phyloP scores from a whole-genome alignment of 768 basidiomycete species.

The Trametes punicea region DNA sequence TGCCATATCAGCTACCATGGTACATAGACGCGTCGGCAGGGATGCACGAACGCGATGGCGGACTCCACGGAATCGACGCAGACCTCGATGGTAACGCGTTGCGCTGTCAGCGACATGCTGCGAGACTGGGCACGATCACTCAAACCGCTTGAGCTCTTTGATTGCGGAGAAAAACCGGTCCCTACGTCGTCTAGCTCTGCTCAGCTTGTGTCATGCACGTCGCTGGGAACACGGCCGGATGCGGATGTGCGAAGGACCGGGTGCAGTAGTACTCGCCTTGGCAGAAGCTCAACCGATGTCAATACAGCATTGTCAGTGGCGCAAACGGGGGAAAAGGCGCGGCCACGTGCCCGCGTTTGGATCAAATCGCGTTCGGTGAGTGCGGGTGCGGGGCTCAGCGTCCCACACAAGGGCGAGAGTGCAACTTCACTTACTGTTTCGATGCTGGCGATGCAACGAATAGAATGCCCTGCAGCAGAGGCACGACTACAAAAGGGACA shows the following conservation, averaged over 20 bases:
- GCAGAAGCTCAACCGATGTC: no score
- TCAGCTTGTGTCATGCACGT: no score
- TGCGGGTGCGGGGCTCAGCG: no score
- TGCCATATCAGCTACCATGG: background rate
- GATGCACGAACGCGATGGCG: conserved; percentile 52
- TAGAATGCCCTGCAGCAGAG: no score
- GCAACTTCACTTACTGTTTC: no score
- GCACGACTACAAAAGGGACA: background rate
- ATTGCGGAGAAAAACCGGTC: no score
- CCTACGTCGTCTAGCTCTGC: no score
- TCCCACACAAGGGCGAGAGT: no score
- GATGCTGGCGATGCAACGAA: no score
- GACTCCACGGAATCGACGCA: conserved; percentile 79
- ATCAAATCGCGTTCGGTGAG: conserved; percentile 16
- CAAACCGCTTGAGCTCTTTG: background rate
- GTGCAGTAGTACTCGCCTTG: no score
- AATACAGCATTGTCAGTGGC: background rate
- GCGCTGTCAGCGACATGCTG: conserved; percentile 1
- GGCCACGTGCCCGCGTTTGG: conserved; percentile 17
- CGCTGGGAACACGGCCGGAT: no score
- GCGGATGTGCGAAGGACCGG: no score
- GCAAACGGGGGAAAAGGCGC: background rate
- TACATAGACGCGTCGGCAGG: background rate
- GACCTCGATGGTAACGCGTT: conserved; percentile 32
- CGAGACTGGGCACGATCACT: background rate